Evolutionary conservation across 768 basidiomycete genomes (phyloP).

Genomic region (Sarcodon sp.): DNA sequence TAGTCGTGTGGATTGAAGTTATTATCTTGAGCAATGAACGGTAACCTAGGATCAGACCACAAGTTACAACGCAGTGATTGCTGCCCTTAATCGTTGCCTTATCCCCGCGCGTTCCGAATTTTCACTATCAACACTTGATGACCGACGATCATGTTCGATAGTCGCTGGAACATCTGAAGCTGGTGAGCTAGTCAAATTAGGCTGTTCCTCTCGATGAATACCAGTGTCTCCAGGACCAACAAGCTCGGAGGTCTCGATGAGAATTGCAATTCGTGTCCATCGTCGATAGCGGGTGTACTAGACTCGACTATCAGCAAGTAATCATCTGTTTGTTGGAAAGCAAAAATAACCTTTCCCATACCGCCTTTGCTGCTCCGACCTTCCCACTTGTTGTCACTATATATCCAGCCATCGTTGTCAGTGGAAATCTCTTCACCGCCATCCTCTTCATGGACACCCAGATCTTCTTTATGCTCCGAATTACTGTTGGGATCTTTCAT

Average conservation of each 20-base stretch:
- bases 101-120: background rate
- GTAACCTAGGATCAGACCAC: no score
- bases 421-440: conserved; percentile 46
- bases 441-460: conserved; percentile 11
- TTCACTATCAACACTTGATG: background rate
- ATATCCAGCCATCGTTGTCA: conserved; percentile 87
- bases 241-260: conserved; percentile 57
- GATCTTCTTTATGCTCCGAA: conserved; percentile 5
- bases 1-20: no score
- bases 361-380: conserved; percentile 60
- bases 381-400: conserved; percentile 96
- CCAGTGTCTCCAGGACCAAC: conserved; percentile 23
- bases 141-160: background rate
- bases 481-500: conserved; percentile 25
- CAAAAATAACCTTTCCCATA: conserved; percentile 57
- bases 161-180: background rate
- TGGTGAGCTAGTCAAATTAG: background rate
- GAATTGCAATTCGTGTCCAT: conserved; percentile 77
- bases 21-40: no score
- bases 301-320: background rate
- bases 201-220: conserved; percentile 10
- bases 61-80: background rate
- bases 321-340: background rate
- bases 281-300: conserved; percentile 78
- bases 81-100: background rate